These are phyloP conservation scores for Capsicum baccatum DNA, from an alignment of 257 asterid genomes.

Conservation along the genomic window DNA sequence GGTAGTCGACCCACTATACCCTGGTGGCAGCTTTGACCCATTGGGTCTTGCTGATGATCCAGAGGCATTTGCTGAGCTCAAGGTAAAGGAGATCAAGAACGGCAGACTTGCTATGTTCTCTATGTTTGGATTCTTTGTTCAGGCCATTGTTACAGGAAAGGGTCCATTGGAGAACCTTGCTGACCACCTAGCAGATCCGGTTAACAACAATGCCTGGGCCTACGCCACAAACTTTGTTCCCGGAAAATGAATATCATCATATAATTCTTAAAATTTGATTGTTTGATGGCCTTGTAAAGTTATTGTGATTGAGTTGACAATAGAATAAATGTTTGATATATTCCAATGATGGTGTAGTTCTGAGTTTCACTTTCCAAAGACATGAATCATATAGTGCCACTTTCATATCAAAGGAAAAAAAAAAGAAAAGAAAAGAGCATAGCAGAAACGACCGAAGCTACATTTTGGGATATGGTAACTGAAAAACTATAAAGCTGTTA, in stretches of 20 bases:
- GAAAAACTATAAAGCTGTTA: too few species aligned
- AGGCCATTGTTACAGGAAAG: slow-evolving; percentile 69
- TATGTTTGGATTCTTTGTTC: slow-evolving; percentile 57
- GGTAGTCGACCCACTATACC: background rate
- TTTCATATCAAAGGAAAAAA: background rate
- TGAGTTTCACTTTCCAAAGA: background rate
- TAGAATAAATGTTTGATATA: slow-evolving; percentile 18
- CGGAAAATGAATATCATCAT: background rate
- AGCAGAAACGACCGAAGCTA: background rate
- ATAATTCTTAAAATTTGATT: background rate
- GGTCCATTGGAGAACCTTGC: slow-evolving; percentile 71
- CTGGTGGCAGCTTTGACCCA: background rate
- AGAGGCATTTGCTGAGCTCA: background rate
- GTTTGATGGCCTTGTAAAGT: background rate
- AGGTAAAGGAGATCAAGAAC: background rate
- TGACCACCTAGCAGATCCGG: slow-evolving; percentile 64
- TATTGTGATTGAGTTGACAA: background rate
- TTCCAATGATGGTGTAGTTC: background rate
- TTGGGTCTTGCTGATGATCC: background rate
- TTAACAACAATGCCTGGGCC: slow-evolving; percentile 25
- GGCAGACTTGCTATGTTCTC: background rate
- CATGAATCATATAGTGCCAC: background rate
- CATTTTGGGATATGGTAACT: background rate
- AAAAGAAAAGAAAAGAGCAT: background rate
- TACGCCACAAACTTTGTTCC: background rate